A percentile compares a stretch with the other conserved stretches of the same genome.
These are phyloP conservation scores for Cutaneotrichosporon sp. DNA, from an alignment of 1,284 basidiomycete species.

Conservation along the genomic window DNA sequence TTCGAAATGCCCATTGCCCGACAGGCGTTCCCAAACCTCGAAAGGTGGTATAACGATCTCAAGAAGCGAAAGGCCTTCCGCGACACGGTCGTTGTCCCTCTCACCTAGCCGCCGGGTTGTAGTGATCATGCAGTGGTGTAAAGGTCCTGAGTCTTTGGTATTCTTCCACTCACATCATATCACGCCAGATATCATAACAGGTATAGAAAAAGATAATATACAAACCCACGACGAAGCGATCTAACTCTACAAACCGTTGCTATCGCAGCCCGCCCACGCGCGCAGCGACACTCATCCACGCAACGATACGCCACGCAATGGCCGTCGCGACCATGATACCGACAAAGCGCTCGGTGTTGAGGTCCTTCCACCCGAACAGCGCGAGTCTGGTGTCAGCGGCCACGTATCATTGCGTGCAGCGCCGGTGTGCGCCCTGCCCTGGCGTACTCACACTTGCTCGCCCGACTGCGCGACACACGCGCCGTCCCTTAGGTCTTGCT, in stretches of 20 bases:
- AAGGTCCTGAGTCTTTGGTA: too few relatives aligned
- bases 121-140: too few relatives aligned
- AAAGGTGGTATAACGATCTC: conserved; percentile 8
- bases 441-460: conserved; percentile 43
- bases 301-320: conserved; percentile 38
- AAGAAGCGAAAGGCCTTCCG: conserved; percentile 9
- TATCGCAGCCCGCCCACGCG: conserved; percentile 30
- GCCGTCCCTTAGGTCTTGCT: conserved; percentile 37
- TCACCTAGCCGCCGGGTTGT: neutral
- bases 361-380: conserved; percentile 42
- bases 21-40: neutral
- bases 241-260: too few relatives aligned
- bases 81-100: conserved; percentile 4
- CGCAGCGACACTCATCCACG: conserved; percentile 25
- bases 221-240: too few relatives aligned
- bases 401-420: too few relatives aligned
- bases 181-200: neutral
- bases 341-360: conserved; percentile 39
- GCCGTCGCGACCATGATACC: conserved; percentile 45
- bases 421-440: too few relatives aligned
- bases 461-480: conserved; percentile 48
- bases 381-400: conserved; percentile 26
- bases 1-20: conserved; percentile 11
- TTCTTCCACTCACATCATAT: neutral
- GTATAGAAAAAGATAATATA: too few relatives aligned